Evolutionary conservation across 305 asterid species (phyloP).

Genomic region (Solanum hybrid): DNA sequence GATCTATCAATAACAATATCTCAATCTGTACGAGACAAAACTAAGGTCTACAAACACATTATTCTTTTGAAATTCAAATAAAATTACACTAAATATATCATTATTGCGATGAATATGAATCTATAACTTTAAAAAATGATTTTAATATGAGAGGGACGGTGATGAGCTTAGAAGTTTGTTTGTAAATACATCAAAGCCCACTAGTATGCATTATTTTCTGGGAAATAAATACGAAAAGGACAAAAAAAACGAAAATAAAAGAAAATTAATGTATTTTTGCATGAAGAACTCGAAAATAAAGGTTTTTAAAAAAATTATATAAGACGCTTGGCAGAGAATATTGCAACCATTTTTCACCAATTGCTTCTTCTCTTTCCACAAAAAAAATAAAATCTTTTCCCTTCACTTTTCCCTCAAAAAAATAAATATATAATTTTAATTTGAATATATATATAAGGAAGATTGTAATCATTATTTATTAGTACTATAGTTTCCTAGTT

Average conservation of each 20-base stretch:
- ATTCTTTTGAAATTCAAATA: neutral
- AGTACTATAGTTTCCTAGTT: neutral
- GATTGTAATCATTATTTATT: neutral
- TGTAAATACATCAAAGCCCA: neutral
- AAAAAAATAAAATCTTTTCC: neutral
- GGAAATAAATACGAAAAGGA: neutral
- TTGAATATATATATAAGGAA: neutral
- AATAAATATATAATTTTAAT: neutral
- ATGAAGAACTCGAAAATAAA: constrained; percentile 45
- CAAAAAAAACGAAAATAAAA: constrained; percentile 1
- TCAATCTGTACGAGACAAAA: neutral
- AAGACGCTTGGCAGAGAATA: constrained; percentile 44
- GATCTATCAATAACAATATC: too few relatives aligned
- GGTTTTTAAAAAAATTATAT: constrained; percentile 10
- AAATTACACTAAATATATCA: neutral
- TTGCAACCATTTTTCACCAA: constrained; percentile 46
- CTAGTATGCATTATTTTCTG: neutral
- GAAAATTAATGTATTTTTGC: constrained; percentile 30
- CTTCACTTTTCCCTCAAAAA: constrained; percentile 1
- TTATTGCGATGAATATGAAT: neutral
- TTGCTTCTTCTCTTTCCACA: neutral
- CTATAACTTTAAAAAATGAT: neutral
- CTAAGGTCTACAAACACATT: neutral
- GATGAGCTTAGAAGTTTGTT: neutral
- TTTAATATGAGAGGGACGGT: neutral